Conservation (phyloP, 2,329 filamentous ascomycete genomes). For the Verticillium albo-atrum region DNA sequence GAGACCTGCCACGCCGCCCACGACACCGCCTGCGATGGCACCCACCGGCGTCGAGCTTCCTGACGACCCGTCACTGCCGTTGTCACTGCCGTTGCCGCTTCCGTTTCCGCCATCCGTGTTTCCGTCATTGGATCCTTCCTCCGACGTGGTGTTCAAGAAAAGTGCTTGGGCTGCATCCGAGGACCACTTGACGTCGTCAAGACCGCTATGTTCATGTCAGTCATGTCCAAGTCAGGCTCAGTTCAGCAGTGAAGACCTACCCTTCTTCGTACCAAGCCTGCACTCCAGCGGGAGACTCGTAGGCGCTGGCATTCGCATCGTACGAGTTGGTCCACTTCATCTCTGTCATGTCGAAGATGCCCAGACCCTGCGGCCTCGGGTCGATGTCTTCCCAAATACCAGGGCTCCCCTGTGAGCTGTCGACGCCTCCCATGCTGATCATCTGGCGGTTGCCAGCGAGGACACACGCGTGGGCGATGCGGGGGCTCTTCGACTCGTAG, state of each 20-base stretch:
- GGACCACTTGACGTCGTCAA: not conserved
- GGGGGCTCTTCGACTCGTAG: constrained; percentile 13
- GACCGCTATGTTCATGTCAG: not conserved
- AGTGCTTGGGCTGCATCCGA: not conserved
- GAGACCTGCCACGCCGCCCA: constrained; percentile 39
- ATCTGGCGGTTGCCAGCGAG: constrained; percentile 32
- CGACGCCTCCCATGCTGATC: constrained; percentile 31
- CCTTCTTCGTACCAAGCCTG: constrained; percentile 27
- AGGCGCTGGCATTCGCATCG: constrained; percentile 25
- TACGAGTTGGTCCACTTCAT: constrained; percentile 28
- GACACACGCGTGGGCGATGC: constrained; percentile 27
- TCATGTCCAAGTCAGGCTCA: not conserved
- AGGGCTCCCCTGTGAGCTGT: constrained; percentile 16
- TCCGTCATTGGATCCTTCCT: not conserved
- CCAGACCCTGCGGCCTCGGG: constrained; percentile 29
- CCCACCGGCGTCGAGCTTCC: constrained; percentile 27
- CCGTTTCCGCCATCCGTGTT: not conserved
- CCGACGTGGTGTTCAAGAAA: not conserved
- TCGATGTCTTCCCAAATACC: constrained; percentile 20
- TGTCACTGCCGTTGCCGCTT: not conserved
- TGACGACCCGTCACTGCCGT: constrained; percentile 22
- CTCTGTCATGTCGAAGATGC: constrained; percentile 33
- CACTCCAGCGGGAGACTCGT: constrained; percentile 25
- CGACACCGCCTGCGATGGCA: constrained; percentile 40
- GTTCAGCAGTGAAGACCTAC: not conserved